Evolutionary conservation across 2,329 filamentous ascomycete species (phyloP), one percentile per base, ranked within the genome.

Genomic region (Phialophora macrospora): DNA sequence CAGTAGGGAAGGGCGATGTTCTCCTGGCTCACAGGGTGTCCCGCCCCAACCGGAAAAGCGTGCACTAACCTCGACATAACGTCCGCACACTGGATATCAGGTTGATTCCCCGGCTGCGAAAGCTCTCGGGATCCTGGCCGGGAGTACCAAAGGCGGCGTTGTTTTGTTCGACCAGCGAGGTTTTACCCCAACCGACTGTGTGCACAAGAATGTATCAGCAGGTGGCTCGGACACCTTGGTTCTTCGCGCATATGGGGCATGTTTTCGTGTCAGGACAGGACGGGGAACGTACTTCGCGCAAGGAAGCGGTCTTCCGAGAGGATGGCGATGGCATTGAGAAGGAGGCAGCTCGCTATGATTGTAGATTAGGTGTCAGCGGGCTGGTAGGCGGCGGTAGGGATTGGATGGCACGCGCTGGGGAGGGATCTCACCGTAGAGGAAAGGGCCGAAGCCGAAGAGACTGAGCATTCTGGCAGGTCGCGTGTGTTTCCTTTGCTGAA

Each of bases 271-370:
- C 38, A 12, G 62, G 57, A 20, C 26, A 34, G 11, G 22, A 1
- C 38, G 49, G 5, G 11, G 17, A 26, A 67, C 67, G 34, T 69
- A 69, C 80, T 93, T 79, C 92, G 88, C 64, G 89, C 90, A 71
- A 97, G 90, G 79, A 97, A 97, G 68, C 93, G 90, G 80, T 97
- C 93, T 86, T 97, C 93, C 73, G 92, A 96, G 71, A 98, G 90
- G 75, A 97, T 88, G 70, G 93, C 92, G 76, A 98, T 90, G 71
- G 92, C 92, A 80, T 99, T 99, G 80, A 95, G 88, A 76, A 98
- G 86, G 75, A 98, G 91, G 54, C 67, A 69, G 49, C 55, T 64
- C 20, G 67, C 67, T 69, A 30, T 55, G 17, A 32, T 28, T 84
- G 41, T 44, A 54, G n/a, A 62, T 49, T 26, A 30, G 24, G 12